phyloP scores from a whole-genome alignment of 805 yeast species.

The Metschnikowia henanensis region DNA sequence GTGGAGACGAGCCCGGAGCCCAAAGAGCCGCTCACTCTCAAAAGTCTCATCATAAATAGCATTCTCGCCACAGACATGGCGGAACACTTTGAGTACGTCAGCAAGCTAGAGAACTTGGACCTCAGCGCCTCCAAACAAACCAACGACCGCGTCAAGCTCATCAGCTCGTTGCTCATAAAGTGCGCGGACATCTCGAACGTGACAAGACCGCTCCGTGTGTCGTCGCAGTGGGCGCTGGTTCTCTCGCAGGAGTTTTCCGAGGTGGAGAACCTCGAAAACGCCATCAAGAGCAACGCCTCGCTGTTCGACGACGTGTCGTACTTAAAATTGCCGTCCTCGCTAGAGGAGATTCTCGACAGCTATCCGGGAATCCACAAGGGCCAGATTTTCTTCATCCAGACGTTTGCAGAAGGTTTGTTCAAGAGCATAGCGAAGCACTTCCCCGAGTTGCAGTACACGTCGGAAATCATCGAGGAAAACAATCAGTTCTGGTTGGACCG shows the following conservation, averaged over 20 bases:
- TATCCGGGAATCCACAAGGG: slow-evolving; percentile 61
- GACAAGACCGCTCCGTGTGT: slow-evolving; percentile 71
- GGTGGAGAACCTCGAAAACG: slow-evolving; percentile 52
- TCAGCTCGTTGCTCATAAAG: slow-evolving; percentile 74
- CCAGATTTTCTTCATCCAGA: slow-evolving; percentile 79
- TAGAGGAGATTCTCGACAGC: slow-evolving; percentile 44
- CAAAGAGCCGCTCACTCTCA: slow-evolving; percentile 16
- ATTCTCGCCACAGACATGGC: slow-evolving; percentile 85
- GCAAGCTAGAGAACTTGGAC: slow-evolving; percentile 42
- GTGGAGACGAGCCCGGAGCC: slow-evolving; percentile 41
- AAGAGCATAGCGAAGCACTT: slow-evolving; percentile 57
- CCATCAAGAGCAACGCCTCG: slow-evolving; percentile 14
- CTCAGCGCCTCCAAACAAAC: slow-evolving; percentile 20
- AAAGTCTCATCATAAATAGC: slow-evolving; percentile 33
- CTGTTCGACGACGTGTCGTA: slow-evolving; percentile 19
- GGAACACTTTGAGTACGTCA: slow-evolving; percentile 71
- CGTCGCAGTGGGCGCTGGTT: slow-evolving; percentile 86
- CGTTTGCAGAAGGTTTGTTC: slow-evolving; percentile 81
- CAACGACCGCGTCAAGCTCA: slow-evolving; percentile 36
- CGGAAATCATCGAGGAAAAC: slow-evolving; percentile 53
- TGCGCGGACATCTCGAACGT: slow-evolving; percentile 97
- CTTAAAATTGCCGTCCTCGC: slow-evolving; percentile 37
- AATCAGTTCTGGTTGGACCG: slow-evolving; percentile 52
- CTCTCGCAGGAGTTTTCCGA: slow-evolving; percentile 76
- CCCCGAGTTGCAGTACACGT: slow-evolving; percentile 60